Base-by-base conservation (phyloP, 441 rosid genomes). In the Jatropha multifida region DNA sequence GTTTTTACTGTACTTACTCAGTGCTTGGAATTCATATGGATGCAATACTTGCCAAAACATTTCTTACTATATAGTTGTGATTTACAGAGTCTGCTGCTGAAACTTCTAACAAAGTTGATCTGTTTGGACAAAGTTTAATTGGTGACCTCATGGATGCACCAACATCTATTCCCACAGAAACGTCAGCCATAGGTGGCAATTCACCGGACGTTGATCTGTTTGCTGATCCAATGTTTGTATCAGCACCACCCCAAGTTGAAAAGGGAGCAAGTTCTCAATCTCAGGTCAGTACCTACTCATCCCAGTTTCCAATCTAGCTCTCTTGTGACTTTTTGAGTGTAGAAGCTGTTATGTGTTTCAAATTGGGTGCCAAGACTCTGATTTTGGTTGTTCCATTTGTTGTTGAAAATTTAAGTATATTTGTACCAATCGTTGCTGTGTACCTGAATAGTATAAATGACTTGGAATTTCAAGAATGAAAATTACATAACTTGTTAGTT, bases 201-300 rank as follows among this genome's bases (percentile, higher is more conserved):
- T 80, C 89, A 65, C 71, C 84, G 3, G 96, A 91, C 69, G 87
- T 77, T 77, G 99, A 96, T 83, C 91, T 96, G 77, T 96, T 96
- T 86, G 98, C 96, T 74, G 94, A 94, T 89, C 97, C 98, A 80
- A 71, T 82, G 78, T 96, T 94, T 84, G 94, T 96, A 69, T 96
- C 97, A 48, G 98, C 99, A 74, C 72, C 92, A 23, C 77, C 91
- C 56, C 85, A 85, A 78, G 77, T 23, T 65, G 88, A 86, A 81
- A 68, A 83, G 54, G 89, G 52, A 65, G 74, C 81, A 80, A 86
- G 83, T 83, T 78, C 90, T 66, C 83, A 81, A 77, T 66, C 86
- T 76, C 87, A 86, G 92, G 98, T 92, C n/a, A 74, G 80, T 71
- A 42, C 66, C 71, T 64, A 78, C 68, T 62, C 73, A 49, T 80